These are phyloP conservation scores for Globisporangium canariense DNA, from an alignment of 352 stramenopile genomes.

Conservation along the genomic window DNA sequence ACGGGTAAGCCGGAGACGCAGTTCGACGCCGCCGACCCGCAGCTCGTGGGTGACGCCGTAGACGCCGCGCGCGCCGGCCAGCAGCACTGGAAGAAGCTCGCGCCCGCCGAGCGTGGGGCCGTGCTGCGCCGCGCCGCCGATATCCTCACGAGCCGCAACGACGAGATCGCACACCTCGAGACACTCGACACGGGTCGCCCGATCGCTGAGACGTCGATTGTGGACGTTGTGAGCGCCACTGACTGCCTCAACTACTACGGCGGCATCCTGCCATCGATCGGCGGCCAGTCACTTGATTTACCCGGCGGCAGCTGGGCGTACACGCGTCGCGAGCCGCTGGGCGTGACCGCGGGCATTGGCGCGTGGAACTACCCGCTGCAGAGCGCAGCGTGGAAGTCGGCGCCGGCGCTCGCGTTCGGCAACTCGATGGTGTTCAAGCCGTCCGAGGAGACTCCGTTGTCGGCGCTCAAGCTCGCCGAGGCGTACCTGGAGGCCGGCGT, in stretches of 20 bases:
- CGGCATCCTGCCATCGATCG: conserved; percentile 56
- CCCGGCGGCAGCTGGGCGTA: conserved; percentile 70
- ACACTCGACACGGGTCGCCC: conserved; percentile 75
- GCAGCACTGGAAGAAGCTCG: conserved; percentile 55
- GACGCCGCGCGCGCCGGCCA: conserved; percentile 39
- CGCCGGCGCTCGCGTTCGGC: conserved; percentile 78
- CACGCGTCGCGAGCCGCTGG: conserved; percentile 68
- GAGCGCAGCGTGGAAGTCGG: conserved; percentile 79
- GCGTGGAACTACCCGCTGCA: conserved; percentile 86
- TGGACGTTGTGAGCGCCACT: conserved; percentile 64
- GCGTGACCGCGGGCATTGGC: conserved; percentile 70
- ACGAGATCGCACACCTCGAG: conserved; percentile 70
- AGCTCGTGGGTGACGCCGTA: conserved; percentile 56
- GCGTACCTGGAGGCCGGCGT: conserved; percentile 69
- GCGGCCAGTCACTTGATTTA: conserved; percentile 67
- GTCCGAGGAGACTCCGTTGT: conserved; percentile 83
- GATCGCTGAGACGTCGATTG: conserved; percentile 67
- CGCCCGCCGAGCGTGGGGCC: conserved; percentile 55
- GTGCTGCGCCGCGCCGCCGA: conserved; percentile 63
- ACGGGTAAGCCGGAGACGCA: conserved; percentile 47
- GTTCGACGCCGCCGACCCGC: conserved; percentile 40
- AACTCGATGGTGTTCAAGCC: conserved; percentile 93
- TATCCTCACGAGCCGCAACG: conserved; percentile 52
- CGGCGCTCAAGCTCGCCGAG: conserved; percentile 62
- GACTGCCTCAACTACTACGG: conserved; percentile 83